Evolutionary conservation across 495 filamentous ascomycete genomes (phyloP), one percentile per base, ranked within the genome.

Genomic region (Penicillium robsamsonii): DNA sequence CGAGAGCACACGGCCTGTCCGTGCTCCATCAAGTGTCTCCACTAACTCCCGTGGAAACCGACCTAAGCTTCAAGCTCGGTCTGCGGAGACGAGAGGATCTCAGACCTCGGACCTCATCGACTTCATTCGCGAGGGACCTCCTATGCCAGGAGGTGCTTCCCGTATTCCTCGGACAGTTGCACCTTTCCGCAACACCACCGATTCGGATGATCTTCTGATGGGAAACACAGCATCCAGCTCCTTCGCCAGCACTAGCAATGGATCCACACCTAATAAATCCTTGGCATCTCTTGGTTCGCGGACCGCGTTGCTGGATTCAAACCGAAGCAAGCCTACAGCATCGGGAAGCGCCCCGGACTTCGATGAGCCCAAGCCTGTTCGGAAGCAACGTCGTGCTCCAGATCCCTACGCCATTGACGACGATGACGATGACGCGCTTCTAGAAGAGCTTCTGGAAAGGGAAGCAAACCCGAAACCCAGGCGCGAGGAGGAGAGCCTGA

Each of bases 361-460:
- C 4, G 71, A 75, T 5, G 71, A 66, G 40, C 55, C 60, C 51
- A 55, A 22, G 31, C 79, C 72, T 55, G 64, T 58, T 44, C 84
- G 90, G 54, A 96, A 87, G 60, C 88, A 85, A 47, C 82, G 85
- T 38, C 85, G 91, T 25, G 84, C 90, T 41, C 87, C 81, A 41
- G 95, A 99, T 63, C 93, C 94, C 1, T 97, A 97, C 61, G 88
- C 92, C 33, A 89, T 97, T 55, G 93, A 96, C 59, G 79, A 86
- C 40, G 89, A 88, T 57, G 90, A 92, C 59, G 88, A 93, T 31
- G 89, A 92, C 18, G 84, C 90, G 2, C 73, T 86, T 15, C 69
- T 86, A 27, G 85, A 88, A 62, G 89, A 90, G 61, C 68, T 78
- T 20, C 59, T 84, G 27, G 42, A 54, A 45, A 18, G 38, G 30